Base-by-base conservation (phyloP, 202 grass and related monocot genomes). In the Schoenoplectus triqueter region DNA sequence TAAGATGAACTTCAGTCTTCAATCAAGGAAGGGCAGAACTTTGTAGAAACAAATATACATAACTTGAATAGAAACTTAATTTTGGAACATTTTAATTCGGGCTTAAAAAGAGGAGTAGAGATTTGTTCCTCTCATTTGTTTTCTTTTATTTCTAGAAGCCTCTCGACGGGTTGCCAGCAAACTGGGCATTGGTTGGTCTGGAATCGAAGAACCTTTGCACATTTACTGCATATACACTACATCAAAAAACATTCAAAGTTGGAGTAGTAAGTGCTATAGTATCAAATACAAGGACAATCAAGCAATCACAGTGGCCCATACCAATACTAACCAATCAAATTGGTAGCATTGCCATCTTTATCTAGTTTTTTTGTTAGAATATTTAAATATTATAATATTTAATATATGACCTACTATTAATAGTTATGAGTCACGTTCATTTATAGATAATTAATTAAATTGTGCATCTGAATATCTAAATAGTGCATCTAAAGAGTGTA, bases 161-260 rank as follows among this genome's bases (percentile, higher is more conserved):
- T 87, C 78, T 97, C 95, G n/a, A 97, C 95, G 0, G 92, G 95
- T 88, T 97, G 95, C 44, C 95, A 75, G 88, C 95, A 97, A 76
- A 97, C 95, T 5, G 95, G 95, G 89, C 95, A 97, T 10, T 89
- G 85, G 10, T 90, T 97, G 11, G 92, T 91, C 77, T 97, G 92
- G 73, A 93, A 95, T 89, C 95, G 89, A 11, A 97, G 89, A 56
- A 97, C 91, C 90, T 94, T 97, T 51, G 95, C 95, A 40, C 95
- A 97, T 80, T 90, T 92, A 68, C 95, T 94, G 86, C 95, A 97
- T 92, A 97, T 95, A 80, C 95, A 97, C 95, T 97, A 91, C 48
- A 74, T 46, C 51, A 81, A 79, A 85, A 69, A 69, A 61, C 10
- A 31, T 31, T 31, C 31, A 31, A 21, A 59, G 39, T 44, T 60